Percentiles rank a stretch among this genome's conserved stretches.
Conservation (phyloP, 1,139 yeast species). For the Hansenula lynferdii region DNA sequence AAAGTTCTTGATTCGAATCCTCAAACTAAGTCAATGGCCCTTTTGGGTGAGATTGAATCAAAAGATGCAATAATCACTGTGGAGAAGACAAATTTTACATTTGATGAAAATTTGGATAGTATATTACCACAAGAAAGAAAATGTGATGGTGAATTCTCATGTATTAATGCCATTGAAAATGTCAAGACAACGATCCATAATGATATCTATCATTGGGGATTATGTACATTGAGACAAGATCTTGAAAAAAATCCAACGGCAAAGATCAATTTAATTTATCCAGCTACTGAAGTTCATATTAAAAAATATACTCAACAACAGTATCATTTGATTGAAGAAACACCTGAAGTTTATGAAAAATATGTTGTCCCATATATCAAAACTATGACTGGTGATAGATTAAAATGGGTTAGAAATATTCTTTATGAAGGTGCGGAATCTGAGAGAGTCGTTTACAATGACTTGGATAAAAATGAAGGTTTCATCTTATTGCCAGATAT, state of each 20-base stretch:
- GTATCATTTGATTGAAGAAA: slow-evolving; percentile 63
- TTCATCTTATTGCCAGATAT: slow-evolving; percentile 70
- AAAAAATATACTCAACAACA: slow-evolving; percentile 61
- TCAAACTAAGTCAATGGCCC: slow-evolving; percentile 54
- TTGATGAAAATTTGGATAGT: slow-evolving; percentile 22
- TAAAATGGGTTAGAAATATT: slow-evolving; percentile 90
- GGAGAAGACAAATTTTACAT: slow-evolving; percentile 64
- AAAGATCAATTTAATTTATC: slow-evolving; percentile 75
- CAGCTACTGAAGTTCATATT: slow-evolving; percentile 86
- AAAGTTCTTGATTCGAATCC: slow-evolving; percentile 51
- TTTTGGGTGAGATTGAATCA: slow-evolving; percentile 61
- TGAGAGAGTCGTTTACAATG: slow-evolving; percentile 66
- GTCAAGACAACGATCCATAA: slow-evolving; percentile 53
- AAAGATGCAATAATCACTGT: slow-evolving; percentile 65
- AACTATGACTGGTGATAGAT: slow-evolving; percentile 69
- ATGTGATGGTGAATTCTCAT: slow-evolving; percentile 25
- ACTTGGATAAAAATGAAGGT: slow-evolving; percentile 50
- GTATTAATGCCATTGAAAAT: slow-evolving; percentile 30
- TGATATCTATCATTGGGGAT: slow-evolving; percentile 84
- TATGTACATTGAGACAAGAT: slow-evolving; percentile 45
- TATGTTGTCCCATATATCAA: slow-evolving; percentile 73
- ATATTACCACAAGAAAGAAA: too few species aligned
- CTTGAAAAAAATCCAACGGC: slow-evolving; percentile 50
- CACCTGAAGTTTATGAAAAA: slow-evolving; percentile 65
- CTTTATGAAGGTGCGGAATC: slow-evolving; percentile 78